Conservation (phyloP, 1,284 basidiomycete species). For the Leccinum pachyderme region DNA sequence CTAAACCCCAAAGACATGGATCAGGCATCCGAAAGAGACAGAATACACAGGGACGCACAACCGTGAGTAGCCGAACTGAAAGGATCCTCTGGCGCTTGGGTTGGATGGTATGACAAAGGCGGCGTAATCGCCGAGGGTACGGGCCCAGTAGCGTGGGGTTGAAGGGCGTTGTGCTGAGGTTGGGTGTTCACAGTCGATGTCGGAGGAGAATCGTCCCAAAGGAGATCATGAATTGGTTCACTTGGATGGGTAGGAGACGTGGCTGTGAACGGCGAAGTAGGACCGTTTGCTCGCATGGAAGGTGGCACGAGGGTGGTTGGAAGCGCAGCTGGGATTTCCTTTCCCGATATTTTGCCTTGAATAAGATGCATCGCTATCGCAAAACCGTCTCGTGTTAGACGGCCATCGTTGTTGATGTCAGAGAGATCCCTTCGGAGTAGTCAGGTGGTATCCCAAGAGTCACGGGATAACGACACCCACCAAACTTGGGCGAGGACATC, state of each 20-base stretch:
- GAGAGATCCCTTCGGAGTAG: constrained; percentile 77
- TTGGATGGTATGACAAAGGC: constrained; percentile 24
- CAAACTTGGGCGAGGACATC: constrained; percentile 88
- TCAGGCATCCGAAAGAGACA: constrained; percentile 16
- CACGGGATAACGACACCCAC: constrained; percentile 45
- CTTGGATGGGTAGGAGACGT: constrained; percentile 36
- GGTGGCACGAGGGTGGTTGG: constrained; percentile 83
- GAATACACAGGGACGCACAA: constrained; percentile 26
- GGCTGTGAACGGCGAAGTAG: constrained; percentile 34
- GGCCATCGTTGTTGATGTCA: constrained; percentile 88
- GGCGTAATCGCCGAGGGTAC: constrained; percentile 8
- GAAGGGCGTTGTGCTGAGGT: constrained; percentile 35
- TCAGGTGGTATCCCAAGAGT: constrained; percentile 9
- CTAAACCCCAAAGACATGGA: constrained; percentile 14
- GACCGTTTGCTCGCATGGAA: constrained; percentile 51
- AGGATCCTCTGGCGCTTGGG: constrained; percentile 38
- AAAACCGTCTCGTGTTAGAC: constrained; percentile 89
- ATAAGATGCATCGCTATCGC: constrained; percentile 97
- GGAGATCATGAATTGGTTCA: constrained; percentile 42
- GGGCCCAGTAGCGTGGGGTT: constrained; percentile 37
- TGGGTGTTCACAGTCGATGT: constrained; percentile 41
- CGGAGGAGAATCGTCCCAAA: constrained; percentile 68
- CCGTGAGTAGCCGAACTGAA: constrained; percentile 35
- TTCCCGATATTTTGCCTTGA: constrained; percentile 83
- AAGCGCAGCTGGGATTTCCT: constrained; percentile 72